A percentile compares a stretch with the other conserved stretches of the same genome.
Conservation (phyloP, 208 protist species). For the Acanthamoeba lenticulata region DNA sequence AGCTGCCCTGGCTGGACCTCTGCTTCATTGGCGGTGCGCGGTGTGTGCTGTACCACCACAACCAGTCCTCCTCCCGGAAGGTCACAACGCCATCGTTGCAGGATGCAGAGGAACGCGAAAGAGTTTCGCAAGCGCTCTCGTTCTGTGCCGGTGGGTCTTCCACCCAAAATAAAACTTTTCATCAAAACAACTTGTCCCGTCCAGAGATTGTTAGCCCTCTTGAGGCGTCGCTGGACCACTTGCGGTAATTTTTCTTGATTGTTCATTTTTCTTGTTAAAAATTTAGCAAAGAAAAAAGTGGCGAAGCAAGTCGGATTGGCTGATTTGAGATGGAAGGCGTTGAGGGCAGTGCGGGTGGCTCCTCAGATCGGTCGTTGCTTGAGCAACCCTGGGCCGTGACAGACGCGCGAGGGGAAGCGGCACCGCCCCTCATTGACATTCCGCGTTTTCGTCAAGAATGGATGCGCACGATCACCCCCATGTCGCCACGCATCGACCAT, state of each 20-base stretch:
- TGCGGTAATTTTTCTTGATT: no score
- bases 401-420: background rate
- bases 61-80: background rate
- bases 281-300: no score
- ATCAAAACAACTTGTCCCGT: no score
- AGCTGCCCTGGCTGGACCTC: background rate
- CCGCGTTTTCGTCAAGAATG: background rate
- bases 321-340: no score
- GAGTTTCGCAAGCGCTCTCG: slow-evolving; percentile 3
- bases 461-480: background rate
- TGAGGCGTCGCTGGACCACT: no score
- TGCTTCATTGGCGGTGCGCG: background rate
- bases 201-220: no score
- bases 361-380: background rate
- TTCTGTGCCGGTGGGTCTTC: background rate
- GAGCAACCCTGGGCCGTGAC: background rate
- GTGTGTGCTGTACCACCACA: slow-evolving; percentile 3
- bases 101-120: slow-evolving; percentile 21
- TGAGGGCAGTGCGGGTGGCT: no score
- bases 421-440: background rate
- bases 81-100: background rate
- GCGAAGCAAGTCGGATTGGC: no score
- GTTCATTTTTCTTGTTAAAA: no score
- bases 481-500: background rate
- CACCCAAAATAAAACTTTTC: background rate